Conservation (phyloP, 306 rosid genomes). For the Cotoneaster glaucophyllus region DNA sequence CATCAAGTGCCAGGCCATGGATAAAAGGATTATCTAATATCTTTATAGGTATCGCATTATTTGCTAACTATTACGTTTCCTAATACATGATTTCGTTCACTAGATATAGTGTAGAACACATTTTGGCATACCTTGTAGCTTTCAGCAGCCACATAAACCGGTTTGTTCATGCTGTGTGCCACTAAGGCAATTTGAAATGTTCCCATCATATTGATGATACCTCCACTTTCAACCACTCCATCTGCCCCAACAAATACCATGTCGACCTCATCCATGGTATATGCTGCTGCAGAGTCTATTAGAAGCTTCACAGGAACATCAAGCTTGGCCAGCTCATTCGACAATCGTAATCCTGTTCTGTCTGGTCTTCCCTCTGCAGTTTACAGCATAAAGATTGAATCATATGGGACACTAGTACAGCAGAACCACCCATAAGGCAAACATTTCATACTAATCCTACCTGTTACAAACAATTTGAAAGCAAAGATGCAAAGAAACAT, state of each 20-base stretch:
- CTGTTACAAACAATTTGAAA: neutral
- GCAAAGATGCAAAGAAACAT: neutral
- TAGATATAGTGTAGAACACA: neutral
- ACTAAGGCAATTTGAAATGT: conserved; percentile 89
- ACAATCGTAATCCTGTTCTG: conserved; percentile 68
- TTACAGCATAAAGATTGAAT: conserved; percentile 1
- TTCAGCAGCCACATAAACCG: conserved; percentile 94
- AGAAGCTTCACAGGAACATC: conserved; percentile 86
- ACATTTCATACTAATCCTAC: neutral
- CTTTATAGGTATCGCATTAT: neutral
- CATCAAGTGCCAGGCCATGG: neutral
- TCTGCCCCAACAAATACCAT: conserved; percentile 96
- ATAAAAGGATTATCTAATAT: neutral
- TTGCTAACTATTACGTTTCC: neutral
- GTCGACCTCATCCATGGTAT: conserved; percentile 96
- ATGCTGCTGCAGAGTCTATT: conserved; percentile 91
- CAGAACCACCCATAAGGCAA: neutral
- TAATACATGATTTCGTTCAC: neutral
- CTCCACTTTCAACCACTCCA: conserved; percentile 96
- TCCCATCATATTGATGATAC: conserved; percentile 96
- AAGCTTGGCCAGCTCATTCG: conserved; percentile 82
- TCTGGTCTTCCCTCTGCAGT: conserved; percentile 94
- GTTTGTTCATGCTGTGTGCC: conserved; percentile 84
- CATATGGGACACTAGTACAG: neutral
- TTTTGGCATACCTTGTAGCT: conserved; percentile 70